Conservation (phyloP, 2,329 filamentous ascomycete genomes). For the Sporothrix inflata region DNA sequence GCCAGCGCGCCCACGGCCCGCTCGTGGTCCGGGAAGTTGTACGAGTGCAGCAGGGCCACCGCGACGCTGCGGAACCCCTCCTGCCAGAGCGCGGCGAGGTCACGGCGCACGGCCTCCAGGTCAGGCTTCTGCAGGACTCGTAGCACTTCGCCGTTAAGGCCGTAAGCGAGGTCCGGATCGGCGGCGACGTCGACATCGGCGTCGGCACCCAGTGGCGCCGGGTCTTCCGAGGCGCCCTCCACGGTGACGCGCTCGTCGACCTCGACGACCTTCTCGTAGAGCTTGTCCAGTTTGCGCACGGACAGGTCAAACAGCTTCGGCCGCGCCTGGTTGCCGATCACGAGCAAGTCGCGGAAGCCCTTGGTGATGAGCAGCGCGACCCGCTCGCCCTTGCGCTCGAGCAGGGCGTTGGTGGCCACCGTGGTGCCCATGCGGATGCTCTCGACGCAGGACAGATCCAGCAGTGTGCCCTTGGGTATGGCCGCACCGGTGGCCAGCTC, state of each 20-base stretch:
- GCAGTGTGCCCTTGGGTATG: conserved; percentile 61
- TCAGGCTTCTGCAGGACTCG: conserved; percentile 57
- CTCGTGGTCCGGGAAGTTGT: conserved; percentile 34
- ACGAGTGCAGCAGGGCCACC: conserved; percentile 37
- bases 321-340: conserved; percentile 87
- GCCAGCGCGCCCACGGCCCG: conserved; percentile 29
- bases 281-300: conserved; percentile 82
- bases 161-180: conserved; percentile 37
- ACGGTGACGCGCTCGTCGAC: conserved; percentile 87
- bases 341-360: conserved; percentile 84
- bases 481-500: conserved; percentile 48
- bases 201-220: not conserved
- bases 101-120: conserved; percentile 53
- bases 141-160: conserved; percentile 58
- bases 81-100: conserved; percentile 64
- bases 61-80: conserved; percentile 53
- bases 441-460: conserved; percentile 38
- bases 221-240: conserved; percentile 63
- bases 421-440: conserved; percentile 82
- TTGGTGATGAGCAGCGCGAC: conserved; percentile 85
- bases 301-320: conserved; percentile 89
- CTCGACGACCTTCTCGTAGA: conserved; percentile 83
- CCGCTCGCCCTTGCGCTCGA: conserved; percentile 87
- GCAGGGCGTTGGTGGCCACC: conserved; percentile 86
- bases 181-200: conserved; percentile 35